Evolutionary conservation across 768 basidiomycete genomes (phyloP), one percentile per base, ranked within the genome.

Genomic region (Tylopilus felleus): DNA sequence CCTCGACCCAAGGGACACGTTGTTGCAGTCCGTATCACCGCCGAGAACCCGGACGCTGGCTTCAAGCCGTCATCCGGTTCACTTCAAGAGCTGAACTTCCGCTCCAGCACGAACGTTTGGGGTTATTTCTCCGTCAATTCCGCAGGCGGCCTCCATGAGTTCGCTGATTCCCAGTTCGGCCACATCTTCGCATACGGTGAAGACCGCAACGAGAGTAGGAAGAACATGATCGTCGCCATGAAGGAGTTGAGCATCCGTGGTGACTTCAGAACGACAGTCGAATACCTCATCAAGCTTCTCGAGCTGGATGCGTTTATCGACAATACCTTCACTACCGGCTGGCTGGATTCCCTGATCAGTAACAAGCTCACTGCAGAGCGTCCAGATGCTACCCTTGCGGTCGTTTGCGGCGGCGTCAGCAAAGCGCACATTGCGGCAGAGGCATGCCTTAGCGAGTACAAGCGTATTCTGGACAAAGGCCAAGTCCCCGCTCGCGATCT

Each of bases 111-210:
- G 42, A 99, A 99, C 58, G 97, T 99, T 42, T 99, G 97, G 97
- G 97, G 97, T 57, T 99, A 99, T 76, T 99, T 99, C 80, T 98
- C 97, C 16, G 97, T 99, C 63, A 85, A 84, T 41, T 88, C 88
- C 14, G 88, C 95, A 10, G 97, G 97, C 69, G 97, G 96, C 71
- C 82, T 99, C 50, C 97, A 99, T 73, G 95, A 99, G 72, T 98
- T 94, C 64, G 97, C 97, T 39, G 97, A 99, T 73, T 98, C 96
- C 9, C 97, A 99, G 64, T 98, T 99, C 65, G 97, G 97, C 50
- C 97, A 99, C 69, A 98, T 98, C 68, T 99, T 99, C 62, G 97
- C 96, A 17, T 98, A 98, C 63, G 97, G 97, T 49, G 90, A 95
- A 71, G 96, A 98, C 68, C 91, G 97, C 60, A 77, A 83, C 56